A percentile compares a stretch with the other conserved stretches of the same genome.
Evolutionary conservation across 768 basidiomycete genomes (phyloP).

Genomic region (Leccinum uliginosum): DNA sequence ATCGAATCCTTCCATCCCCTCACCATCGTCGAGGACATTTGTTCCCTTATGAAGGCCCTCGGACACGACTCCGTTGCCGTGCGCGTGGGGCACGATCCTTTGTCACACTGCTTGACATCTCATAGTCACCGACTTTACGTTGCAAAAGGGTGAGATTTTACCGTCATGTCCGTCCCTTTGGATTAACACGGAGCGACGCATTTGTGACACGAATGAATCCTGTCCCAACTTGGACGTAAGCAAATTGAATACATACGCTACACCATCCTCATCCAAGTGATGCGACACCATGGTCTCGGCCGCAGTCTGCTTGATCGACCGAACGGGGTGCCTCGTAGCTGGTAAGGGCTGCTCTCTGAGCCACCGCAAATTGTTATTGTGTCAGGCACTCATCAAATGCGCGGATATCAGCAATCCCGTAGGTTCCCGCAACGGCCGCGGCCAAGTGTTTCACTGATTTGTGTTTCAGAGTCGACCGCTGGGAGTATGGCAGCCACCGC

Average conservation of each 20-base stretch:
- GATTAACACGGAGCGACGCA: too few relatives aligned
- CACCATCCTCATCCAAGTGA: slow-evolving; percentile 70
- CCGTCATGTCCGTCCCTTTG: too few relatives aligned
- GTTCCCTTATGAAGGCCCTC: too few relatives aligned
- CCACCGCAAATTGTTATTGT: slow-evolving; percentile 63
- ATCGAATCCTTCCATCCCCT: too few relatives aligned
- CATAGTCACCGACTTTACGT: too few relatives aligned
- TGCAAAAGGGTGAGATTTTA: too few relatives aligned
- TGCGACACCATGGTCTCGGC: slow-evolving; percentile 76
- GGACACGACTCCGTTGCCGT: too few relatives aligned
- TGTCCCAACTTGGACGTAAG: too few relatives aligned
- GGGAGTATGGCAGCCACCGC: slow-evolving; percentile 74
- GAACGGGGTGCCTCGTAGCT: slow-evolving; percentile 35
- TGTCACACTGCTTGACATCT: too few relatives aligned
- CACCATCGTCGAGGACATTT: too few relatives aligned
- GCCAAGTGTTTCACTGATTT: slow-evolving; percentile 5
- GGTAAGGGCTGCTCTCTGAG: slow-evolving; percentile 38
- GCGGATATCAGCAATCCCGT: slow-evolving; percentile 99
- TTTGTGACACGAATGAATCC: too few relatives aligned
- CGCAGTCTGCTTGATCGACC: slow-evolving; percentile 62
- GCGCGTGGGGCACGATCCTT: too few relatives aligned
- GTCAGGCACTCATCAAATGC: slow-evolving; percentile 92
- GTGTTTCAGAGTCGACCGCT: slow-evolving; percentile 77
- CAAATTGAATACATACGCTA: slow-evolving; percentile 95
- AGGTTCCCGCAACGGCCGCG: slow-evolving; percentile 32